Conservation (phyloP, 2,329 filamentous ascomycete genomes). For the Paraphoma sp. region DNA sequence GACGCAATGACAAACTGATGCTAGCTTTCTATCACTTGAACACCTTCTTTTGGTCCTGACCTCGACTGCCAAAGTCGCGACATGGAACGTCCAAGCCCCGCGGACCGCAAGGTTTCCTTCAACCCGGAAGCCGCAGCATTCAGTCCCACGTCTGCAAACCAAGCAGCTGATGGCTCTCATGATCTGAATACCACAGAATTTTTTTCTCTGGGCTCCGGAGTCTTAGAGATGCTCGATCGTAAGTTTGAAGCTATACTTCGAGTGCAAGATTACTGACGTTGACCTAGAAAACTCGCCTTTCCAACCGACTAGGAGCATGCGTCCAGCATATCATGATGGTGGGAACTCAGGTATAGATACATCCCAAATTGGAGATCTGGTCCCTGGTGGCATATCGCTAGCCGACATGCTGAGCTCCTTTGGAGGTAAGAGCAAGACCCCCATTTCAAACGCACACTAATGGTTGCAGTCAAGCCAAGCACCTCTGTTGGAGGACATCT, state of each 20-base stretch:
- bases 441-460: background rate
- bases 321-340: background rate
- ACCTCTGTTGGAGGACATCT: background rate
- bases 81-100: conserved; percentile 1
- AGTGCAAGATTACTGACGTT: background rate
- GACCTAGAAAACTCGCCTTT: conserved; percentile 11
- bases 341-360: background rate
- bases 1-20: background rate
- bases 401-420: background rate
- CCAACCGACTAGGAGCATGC: conserved; percentile 1
- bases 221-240: background rate
- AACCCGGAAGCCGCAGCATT: conserved; percentile 22
- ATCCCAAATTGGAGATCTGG: background rate
- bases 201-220: background rate
- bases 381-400: too few relatives aligned
- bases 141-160: conserved; percentile 7
- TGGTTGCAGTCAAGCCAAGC: background rate
- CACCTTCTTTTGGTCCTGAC: background rate
- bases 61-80: background rate
- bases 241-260: too few relatives aligned
- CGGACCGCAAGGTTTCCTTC: conserved; percentile 8
- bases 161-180: too few relatives aligned
- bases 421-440: background rate
- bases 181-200: background rate
- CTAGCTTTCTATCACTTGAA: background rate